Percentiles rank a stretch among this genome's conserved stretches.
Conservation (phyloP, 441 rosid genomes). For the Arabidopsis hybrid region DNA sequence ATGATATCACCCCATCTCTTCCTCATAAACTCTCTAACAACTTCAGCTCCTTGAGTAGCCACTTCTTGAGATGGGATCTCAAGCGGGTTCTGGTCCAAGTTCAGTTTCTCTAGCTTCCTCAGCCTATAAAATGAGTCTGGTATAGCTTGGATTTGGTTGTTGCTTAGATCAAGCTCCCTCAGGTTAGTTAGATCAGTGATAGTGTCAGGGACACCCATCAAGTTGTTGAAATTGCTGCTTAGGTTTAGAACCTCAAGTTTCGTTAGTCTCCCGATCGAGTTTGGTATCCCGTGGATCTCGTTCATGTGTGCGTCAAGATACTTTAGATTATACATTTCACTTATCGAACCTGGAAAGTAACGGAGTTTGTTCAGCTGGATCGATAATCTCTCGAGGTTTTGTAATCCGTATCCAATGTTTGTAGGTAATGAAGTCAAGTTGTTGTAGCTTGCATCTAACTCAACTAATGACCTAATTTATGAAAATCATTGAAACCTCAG, state of each 20-base stretch:
- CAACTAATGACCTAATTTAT: conserved; percentile 57
- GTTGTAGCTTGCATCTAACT: conserved; percentile 73
- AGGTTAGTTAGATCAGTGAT: conserved; percentile 58
- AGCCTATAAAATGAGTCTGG: conserved; percentile 62
- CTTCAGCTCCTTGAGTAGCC: conserved; percentile 59
- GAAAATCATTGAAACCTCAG: neutral
- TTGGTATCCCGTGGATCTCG: conserved; percentile 65
- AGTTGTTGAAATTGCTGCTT: conserved; percentile 69
- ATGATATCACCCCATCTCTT: conserved; percentile 58
- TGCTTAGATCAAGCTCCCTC: conserved; percentile 71
- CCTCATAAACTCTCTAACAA: conserved; percentile 63
- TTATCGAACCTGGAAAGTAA: conserved; percentile 56
- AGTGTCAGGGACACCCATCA: conserved; percentile 61
- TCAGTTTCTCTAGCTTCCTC: conserved; percentile 58
- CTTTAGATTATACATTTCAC: conserved; percentile 59
- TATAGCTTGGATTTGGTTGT: conserved; percentile 67
- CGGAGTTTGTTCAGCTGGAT: conserved; percentile 64
- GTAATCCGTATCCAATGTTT: conserved; percentile 65
- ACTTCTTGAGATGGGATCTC: conserved; percentile 58
- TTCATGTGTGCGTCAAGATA: conserved; percentile 73
- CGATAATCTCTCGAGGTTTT: conserved; percentile 58
- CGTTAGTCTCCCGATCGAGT: conserved; percentile 57
- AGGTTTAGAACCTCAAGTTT: conserved; percentile 64
- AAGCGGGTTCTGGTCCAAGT: conserved; percentile 70
- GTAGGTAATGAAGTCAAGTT: conserved; percentile 55